phyloP scores from a whole-genome alignment of 2,329 filamentous ascomycete species.

The Metarhizium robertsii region DNA sequence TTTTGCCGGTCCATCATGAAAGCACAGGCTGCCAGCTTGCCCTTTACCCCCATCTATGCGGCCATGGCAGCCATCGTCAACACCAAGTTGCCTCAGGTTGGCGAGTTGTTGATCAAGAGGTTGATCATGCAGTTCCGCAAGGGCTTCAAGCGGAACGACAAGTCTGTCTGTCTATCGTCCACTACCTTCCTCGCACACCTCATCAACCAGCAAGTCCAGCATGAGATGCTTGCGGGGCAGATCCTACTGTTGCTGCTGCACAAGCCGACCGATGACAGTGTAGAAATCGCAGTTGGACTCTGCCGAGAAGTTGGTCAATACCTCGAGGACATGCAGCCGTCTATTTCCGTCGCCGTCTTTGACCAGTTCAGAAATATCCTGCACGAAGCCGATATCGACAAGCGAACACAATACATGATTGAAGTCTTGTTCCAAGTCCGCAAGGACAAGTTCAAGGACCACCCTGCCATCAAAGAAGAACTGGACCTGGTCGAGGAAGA shows the following conservation, averaged over 20 bases:
- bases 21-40: conserved; percentile 88
- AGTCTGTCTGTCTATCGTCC: conserved; percentile 85
- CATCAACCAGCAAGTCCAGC: conserved; percentile 90
- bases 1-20: conserved; percentile 98
- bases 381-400: conserved; percentile 95
- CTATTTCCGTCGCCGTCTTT: conserved; percentile 83
- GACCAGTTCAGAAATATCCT: conserved; percentile 93
- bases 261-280: conserved; percentile 93
- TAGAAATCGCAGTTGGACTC: conserved; percentile 92
- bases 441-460: conserved; percentile 94
- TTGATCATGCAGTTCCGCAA: conserved; percentile 91
- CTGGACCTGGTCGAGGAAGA: conserved; percentile 94
- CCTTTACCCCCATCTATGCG: conserved; percentile 93
- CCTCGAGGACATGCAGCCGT: conserved; percentile 86
- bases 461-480: conserved; percentile 83
- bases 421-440: conserved; percentile 95
- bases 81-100: conserved; percentile 90
- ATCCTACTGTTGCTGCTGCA: conserved; percentile 85
- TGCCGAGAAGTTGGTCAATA: conserved; percentile 91
- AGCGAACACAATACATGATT: conserved; percentile 98
- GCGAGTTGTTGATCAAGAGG: conserved; percentile 78
- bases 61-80: conserved; percentile 96
- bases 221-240: conserved; percentile 88
- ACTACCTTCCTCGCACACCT: conserved; percentile 93
- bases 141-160: conserved; percentile 92